Evolutionary conservation across 257 asterid species (phyloP), one percentile per base, ranked within the genome.

Genomic region (Buddleja alternifolia): DNA sequence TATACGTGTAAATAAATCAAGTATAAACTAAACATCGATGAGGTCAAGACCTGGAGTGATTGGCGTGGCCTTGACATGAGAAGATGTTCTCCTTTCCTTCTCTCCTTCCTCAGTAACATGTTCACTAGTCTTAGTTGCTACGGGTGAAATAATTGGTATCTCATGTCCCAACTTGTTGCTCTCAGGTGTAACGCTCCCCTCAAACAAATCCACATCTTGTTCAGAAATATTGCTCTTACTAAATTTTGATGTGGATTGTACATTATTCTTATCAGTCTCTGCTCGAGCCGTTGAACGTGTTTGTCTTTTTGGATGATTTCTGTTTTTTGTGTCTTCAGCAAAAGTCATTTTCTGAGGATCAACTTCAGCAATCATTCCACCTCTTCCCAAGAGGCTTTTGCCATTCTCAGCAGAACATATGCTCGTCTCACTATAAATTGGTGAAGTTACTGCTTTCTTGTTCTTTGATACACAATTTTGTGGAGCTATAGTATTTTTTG

Each of bases 11-110:
- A 42, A 9, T 19, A 23, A 8, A 23, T 51, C 20, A 50, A 32
- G 70, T 45, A 48, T 55, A 66, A 37, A 17, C 37, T 40, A 66
- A 57, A 34, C 10, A 37, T 55, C 44, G 54, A 41, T 1, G 14
- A 61, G 29, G 48, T 50, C 29, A 63, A 47, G 77, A 86, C 92
- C 86, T 79, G 75, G 75, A 56, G 16, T 36, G 20, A 53, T 77
- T 65, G 70, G 81, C 39, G 78, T 62, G 70, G 60, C 67, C 46
- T 75, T 64, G 25, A 25, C 39, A 57, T 44, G 46, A 52, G 82
- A 21, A 39, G 25, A 8, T 10, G n/a, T 8, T 39, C 69, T 54
- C 59, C 24, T 54, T 63, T 41, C 24, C 42, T 40, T 62, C 29
- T 14, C 63, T 51, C 44, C 64, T 73, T 62, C 74, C 67, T 54